Conservation (phyloP, 371 early-diverging fungal species). For the Mucor piriformis region DNA sequence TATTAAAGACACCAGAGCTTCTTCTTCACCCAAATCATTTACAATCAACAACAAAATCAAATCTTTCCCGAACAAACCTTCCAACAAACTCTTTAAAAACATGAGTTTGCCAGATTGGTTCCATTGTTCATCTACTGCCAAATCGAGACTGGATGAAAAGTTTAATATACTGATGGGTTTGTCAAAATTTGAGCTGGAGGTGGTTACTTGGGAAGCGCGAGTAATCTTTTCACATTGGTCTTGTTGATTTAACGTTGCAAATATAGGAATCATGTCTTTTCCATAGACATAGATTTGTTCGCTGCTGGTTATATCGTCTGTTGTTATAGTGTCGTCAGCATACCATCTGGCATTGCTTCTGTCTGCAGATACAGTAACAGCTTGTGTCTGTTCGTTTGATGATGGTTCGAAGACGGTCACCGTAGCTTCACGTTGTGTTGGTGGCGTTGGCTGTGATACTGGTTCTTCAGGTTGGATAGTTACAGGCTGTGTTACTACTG, state of each 20-base stretch:
- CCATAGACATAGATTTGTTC: constrained; percentile 6
- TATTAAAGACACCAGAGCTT: background rate
- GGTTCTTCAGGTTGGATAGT: background rate
- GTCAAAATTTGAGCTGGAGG: background rate
- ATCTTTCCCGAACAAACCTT: background rate
- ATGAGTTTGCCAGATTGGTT: constrained; percentile 8
- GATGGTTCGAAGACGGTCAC: too few species aligned
- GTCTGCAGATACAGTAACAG: background rate
- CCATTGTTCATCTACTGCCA: constrained; percentile 1
- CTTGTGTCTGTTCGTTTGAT: background rate
- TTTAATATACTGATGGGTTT: constrained; percentile 6
- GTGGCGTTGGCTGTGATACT: background rate
- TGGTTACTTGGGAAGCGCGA: background rate
- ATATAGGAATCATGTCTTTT: constrained; percentile 10
- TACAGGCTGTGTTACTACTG: too few species aligned
- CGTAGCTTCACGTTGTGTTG: too few species aligned
- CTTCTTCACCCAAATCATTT: constrained; percentile 11
- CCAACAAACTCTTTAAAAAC: constrained; percentile 6
- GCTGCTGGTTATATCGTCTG: background rate
- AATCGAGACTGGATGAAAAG: background rate
- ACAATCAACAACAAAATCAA: constrained; percentile 1
- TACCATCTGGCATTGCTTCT: background rate
- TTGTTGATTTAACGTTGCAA: constrained; percentile 5
- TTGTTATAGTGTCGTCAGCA: background rate
- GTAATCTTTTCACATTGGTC: background rate